phyloP scores from a whole-genome alignment of 352 stramenopile genomes.

The Phytopythium chamaehyphon region DNA sequence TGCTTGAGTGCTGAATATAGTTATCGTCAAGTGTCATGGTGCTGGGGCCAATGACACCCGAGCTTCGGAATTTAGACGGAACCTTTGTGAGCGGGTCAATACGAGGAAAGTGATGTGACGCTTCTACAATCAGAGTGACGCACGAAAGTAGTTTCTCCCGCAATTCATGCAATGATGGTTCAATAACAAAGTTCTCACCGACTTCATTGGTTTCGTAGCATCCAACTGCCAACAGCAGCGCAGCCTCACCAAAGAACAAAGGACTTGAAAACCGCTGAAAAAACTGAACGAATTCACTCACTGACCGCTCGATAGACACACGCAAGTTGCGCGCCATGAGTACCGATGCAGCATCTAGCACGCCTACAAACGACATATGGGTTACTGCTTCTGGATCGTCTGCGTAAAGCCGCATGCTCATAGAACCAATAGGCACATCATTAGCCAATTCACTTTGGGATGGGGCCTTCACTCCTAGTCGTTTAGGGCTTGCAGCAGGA shows the following conservation, averaged over 20 bases:
- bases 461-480: not conserved
- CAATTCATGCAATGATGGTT: slow-evolving; percentile 45
- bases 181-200: slow-evolving; percentile 54
- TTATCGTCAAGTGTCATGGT: slow-evolving; percentile 76
- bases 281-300: slow-evolving; percentile 67
- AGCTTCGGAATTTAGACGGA: slow-evolving; percentile 51
- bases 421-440: not conserved
- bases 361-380: slow-evolving; percentile 55
- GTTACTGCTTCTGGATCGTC: slow-evolving; percentile 41
- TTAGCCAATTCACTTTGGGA: not conserved
- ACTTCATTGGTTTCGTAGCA: slow-evolving; percentile 25
- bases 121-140: slow-evolving; percentile 69
- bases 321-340: slow-evolving; percentile 91
- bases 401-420: slow-evolving; percentile 1
- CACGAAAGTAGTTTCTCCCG: slow-evolving; percentile 66
- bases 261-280: slow-evolving; percentile 64
- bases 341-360: slow-evolving; percentile 80
- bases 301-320: slow-evolving; percentile 78
- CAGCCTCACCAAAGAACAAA: slow-evolving; percentile 52
- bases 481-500: slow-evolving; percentile 1
- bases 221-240: slow-evolving; percentile 55
- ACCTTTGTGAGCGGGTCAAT: slow-evolving; percentile 83
- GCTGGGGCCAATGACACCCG: slow-evolving; percentile 72
- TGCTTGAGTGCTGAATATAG: slow-evolving; percentile 74
- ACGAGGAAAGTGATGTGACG: slow-evolving; percentile 84